Percentiles rank a stretch among this genome's conserved stretches.
Evolutionary conservation across 2,329 filamentous ascomycete genomes (phyloP).

Genomic region (Clonostachys solani): DNA sequence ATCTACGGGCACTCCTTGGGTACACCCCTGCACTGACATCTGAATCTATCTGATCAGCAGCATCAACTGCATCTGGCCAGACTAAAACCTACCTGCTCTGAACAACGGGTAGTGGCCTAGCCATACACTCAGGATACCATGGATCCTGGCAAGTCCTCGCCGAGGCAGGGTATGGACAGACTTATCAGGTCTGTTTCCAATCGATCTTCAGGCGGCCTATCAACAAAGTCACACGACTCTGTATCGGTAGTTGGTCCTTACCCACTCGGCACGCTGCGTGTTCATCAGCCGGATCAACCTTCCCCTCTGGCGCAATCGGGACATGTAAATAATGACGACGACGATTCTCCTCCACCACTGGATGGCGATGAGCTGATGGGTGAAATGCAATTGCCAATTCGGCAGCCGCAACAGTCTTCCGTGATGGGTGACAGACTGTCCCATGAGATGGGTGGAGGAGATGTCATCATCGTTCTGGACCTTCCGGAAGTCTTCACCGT

Average conservation of each 20-base stretch:
- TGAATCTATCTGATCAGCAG: no score
- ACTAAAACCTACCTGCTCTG: no score
- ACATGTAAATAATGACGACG: conserved; percentile 6
- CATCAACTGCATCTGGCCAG: no score
- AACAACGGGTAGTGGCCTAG: no score
- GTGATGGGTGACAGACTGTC: conserved; percentile 5
- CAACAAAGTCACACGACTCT: conserved; percentile 27
- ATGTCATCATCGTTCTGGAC: conserved; percentile 47
- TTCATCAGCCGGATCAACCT: conserved; percentile 21
- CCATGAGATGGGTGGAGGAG: conserved; percentile 33
- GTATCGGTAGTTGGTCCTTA: conserved; percentile 30
- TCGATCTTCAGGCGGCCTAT: background rate
- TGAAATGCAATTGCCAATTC: no score
- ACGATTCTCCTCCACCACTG: conserved; percentile 21
- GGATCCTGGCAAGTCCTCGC: background rate
- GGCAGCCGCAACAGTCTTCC: background rate
- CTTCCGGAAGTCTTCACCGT: conserved; percentile 46
- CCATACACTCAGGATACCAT: no score
- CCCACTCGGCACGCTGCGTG: conserved; percentile 35
- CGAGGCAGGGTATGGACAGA: background rate
- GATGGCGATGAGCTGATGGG: conserved; percentile 7
- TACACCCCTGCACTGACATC: no score
- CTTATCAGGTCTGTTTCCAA: background rate
- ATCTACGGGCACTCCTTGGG: no score
- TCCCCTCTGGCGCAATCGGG: conserved; percentile 5